Percentiles rank a stretch among this genome's conserved stretches.
Conservation (phyloP, 345 rosid genomes). For the Brassica cretica region DNA sequence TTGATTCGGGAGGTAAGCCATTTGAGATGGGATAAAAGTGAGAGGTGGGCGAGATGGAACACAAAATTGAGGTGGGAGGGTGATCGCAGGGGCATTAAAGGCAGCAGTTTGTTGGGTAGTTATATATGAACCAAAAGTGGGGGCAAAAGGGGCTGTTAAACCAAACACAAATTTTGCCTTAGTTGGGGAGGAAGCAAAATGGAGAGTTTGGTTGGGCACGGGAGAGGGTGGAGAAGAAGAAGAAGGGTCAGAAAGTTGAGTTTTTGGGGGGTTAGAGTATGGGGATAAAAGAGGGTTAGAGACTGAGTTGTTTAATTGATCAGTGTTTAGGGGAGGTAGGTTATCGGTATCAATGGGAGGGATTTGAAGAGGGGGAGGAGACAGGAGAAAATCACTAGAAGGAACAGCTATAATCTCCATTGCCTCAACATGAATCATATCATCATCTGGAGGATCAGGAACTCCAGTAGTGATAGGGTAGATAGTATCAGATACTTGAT, state of each 20-base stretch:
- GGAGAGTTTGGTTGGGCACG: no score
- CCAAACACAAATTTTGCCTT: background rate
- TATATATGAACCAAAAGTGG: background rate
- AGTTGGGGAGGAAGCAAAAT: background rate
- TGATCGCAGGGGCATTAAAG: background rate
- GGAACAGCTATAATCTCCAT: no score
- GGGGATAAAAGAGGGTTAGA: background rate
- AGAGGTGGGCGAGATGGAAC: background rate
- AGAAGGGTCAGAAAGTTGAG: background rate
- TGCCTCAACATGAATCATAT: no score
- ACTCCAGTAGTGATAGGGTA: no score
- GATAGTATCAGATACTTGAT: no score
- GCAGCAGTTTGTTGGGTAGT: background rate
- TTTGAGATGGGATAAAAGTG: background rate
- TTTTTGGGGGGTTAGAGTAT: background rate
- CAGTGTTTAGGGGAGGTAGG: no score
- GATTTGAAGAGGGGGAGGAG: no score
- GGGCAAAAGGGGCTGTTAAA: background rate
- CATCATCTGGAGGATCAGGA: no score
- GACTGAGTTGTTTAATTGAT: no score
- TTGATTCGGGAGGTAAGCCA: background rate
- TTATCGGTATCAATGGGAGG: no score
- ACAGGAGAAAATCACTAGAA: no score
- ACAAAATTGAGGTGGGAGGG: background rate
- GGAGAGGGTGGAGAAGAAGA: background rate